These are phyloP conservation scores for Cadophora sp. DNA, from an alignment of 2,329 filamentous ascomycete genomes.

Conservation along the genomic window DNA sequence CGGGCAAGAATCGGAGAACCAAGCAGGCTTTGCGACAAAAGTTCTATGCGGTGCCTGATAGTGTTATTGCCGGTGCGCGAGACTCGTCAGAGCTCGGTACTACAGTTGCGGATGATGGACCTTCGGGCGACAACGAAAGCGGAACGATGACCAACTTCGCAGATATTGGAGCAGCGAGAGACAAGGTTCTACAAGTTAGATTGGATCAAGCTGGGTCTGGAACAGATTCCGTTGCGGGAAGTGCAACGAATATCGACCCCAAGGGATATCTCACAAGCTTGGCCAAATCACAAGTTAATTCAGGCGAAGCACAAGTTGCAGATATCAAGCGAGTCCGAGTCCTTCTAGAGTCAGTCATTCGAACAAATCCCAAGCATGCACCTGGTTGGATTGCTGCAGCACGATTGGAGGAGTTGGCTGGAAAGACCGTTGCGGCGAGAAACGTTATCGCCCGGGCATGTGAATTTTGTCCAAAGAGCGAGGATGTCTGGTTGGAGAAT, in stretches of 20 bases:
- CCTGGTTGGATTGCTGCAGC: constrained; percentile 96
- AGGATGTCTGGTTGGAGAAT: constrained; percentile 95
- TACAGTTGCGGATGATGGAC: constrained; percentile 82
- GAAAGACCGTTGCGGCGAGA: constrained; percentile 87
- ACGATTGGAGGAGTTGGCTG: constrained; percentile 89
- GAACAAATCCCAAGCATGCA: constrained; percentile 93
- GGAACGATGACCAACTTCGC: constrained; percentile 98
- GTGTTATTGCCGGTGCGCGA: constrained; percentile 86
- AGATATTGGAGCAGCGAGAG: constrained; percentile 92
- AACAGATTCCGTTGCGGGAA: constrained; percentile 75
- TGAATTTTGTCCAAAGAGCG: constrained; percentile 88
- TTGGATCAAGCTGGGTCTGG: constrained; percentile 82
- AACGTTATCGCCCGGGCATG: constrained; percentile 89
- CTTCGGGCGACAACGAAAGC: constrained; percentile 63
- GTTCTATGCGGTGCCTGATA: constrained; percentile 97
- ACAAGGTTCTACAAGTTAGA: constrained; percentile 94
- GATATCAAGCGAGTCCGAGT: constrained; percentile 94
- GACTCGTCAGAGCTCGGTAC: constrained; percentile 84
- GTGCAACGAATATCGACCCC: constrained; percentile 88
- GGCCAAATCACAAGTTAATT: constrained; percentile 79
- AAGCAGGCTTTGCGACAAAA: constrained; percentile 83
- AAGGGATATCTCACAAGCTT: constrained; percentile 96
- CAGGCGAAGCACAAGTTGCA: constrained; percentile 83
- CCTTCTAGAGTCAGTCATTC: constrained; percentile 94
- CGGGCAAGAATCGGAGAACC: constrained; percentile 86